phyloP scores from a whole-genome alignment of 495 filamentous ascomycete genomes.

The Lasiosphaeria miniovina region DNA sequence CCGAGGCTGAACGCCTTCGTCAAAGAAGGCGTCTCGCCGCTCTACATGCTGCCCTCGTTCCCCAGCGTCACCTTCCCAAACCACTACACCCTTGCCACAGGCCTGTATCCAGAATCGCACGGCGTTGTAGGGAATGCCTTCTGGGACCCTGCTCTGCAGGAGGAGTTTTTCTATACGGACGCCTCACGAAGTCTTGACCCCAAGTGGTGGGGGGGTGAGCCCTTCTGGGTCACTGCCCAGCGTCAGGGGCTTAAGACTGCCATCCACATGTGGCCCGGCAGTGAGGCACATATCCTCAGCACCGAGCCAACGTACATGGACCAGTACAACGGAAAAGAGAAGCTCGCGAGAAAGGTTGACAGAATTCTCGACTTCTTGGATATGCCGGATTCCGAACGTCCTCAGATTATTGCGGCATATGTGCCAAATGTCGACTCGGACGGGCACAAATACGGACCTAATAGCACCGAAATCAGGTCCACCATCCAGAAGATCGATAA shows the following conservation, averaged over 20 bases:
- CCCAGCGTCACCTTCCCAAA: conserved; percentile 98
- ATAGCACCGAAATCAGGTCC: conserved; percentile 79
- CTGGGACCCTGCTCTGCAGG: conserved; percentile 72
- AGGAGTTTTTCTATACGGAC: conserved; percentile 86
- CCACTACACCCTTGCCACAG: conserved; percentile 92
- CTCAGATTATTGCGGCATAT: conserved; percentile 90
- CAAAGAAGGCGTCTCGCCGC: conserved; percentile 78
- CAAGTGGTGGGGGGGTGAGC: conserved; percentile 93
- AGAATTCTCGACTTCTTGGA: conserved; percentile 79
- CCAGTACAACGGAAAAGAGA: conserved; percentile 75
- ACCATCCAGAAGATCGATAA: conserved; percentile 74
- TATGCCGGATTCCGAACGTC: conserved; percentile 70
- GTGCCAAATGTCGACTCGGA: conserved; percentile 86
- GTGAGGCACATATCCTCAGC: conserved; percentile 71
- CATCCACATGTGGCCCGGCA: conserved; percentile 98
- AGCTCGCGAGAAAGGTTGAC: conserved; percentile 67
- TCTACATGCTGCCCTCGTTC: conserved; percentile 89
- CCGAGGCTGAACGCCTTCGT: conserved; percentile 78
- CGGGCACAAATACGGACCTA: conserved; percentile 86
- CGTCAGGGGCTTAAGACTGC: conserved; percentile 69
- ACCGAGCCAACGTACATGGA: conserved; percentile 75
- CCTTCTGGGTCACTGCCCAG: conserved; percentile 90
- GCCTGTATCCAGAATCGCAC: conserved; percentile 88
- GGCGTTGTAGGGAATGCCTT: conserved; percentile 94
- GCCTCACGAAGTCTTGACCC: conserved; percentile 66